Base-by-base conservation (phyloP, 2,329 filamentous ascomycete species). In the Metarhizium guizhouense region DNA sequence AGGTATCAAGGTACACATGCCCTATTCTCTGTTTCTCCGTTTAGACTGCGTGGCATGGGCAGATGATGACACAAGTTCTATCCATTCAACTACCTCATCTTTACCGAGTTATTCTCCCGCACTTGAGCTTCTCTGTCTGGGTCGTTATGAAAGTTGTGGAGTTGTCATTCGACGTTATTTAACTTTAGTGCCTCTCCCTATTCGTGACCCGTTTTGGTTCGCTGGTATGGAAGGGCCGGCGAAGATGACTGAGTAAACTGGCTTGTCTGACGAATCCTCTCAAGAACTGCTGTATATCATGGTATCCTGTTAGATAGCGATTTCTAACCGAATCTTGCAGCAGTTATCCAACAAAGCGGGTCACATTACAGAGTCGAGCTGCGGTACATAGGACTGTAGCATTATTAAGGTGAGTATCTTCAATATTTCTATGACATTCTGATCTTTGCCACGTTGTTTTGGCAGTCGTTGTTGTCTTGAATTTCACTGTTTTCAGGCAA, bases 71-170 rank as follows among this genome's bases (percentile, higher is more conserved):
- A 69, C 68, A 74, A 84, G 84, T 83, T 83, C 62, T 85, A 87
- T 87, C 84, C 84, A 87, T 87, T 87, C 84, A 80, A 85, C 82
- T 79, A 87, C 76, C 70, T 78, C 79, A 76, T 79, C 72, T 73
- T 74, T 69, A 76, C 85, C 85, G 76, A 87, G 84, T 81, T 80
- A 83, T 81, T 75, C 87, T 89, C 79, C 81, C 85, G 71, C 83
- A 88, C 85, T 81, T 69, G 75, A 90, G 83, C 60, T 13, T 14
- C 54, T 58, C 58, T 62, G 56, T 47, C 58, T 34, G 53, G 61
- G 59, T 29, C 55, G 78, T 75, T 72, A 89, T 77, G 86, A 89
- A 68, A 79, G 86, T 88, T 85, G 86, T 89, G 85, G 83, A 88
- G 86, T 87, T 82, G 68, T 68, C 67, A 38, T 3, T 65, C 56